Conservation (phyloP, 305 asterid species). For the Lippia alba region DNA sequence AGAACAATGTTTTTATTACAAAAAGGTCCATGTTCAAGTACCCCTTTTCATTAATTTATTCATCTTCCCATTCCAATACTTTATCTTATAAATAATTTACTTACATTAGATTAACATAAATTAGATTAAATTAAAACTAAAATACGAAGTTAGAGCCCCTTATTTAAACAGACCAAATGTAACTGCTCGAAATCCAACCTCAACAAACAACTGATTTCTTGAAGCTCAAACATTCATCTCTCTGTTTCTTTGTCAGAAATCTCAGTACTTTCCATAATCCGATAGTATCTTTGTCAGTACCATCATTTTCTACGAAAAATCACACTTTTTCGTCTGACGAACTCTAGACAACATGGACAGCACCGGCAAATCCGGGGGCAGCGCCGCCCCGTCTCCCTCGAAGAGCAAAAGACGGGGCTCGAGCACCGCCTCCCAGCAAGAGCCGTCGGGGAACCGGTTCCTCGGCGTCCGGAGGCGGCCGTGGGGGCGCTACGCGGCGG, state of each 20-base stretch:
- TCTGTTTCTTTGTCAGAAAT: constrained; percentile 45
- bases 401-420: constrained; percentile 41
- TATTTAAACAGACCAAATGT: constrained; percentile 46
- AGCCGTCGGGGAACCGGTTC: constrained; percentile 48
- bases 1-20: constrained; percentile 17
- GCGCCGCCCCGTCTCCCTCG: constrained; percentile 39
- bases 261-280: constrained; percentile 35
- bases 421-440: constrained; percentile 15
- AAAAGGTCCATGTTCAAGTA: constrained; percentile 45
- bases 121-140: not conserved
- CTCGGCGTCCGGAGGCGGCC: constrained; percentile 87
- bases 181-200: constrained; percentile 32
- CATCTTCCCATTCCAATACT: constrained; percentile 18
- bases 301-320: not conserved
- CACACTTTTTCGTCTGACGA: no score
- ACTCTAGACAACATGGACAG: constrained; percentile 29
- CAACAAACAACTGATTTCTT: constrained; percentile 17
- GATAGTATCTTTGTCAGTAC: constrained; percentile 38
- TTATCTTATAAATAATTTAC: not conserved
- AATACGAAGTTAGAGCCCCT: constrained; percentile 9
- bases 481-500: constrained; percentile 93
- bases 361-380: constrained; percentile 29
- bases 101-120: not conserved
- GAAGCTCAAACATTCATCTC: not conserved
- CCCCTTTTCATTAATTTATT: constrained; percentile 35